Base-by-base conservation (phyloP, 768 basidiomycete genomes). In the Amyloporia xantha region DNA sequence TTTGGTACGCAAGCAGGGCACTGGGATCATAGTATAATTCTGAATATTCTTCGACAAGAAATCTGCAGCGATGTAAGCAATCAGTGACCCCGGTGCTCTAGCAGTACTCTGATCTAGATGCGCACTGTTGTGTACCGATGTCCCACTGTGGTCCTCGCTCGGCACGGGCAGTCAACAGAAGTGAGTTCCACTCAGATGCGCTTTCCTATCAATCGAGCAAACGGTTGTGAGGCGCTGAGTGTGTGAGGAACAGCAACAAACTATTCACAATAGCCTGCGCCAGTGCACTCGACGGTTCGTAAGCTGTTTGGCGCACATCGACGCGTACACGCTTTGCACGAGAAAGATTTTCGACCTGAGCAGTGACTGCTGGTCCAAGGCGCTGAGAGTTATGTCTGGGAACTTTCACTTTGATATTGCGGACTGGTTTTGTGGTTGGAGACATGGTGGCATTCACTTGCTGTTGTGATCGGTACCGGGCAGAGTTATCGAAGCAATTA, bases 141-240 rank as follows among this genome's bases (percentile, higher is more conserved):
- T 91, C 89, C 88, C 88, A 91, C 58, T 90, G 88, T 3, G 89
- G 89, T 0, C 89, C 89, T 51, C 89, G 73, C 50, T 85, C 81
- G 6, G 88, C 89, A 30, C 89, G 77, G 2, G 89, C 89, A 23
- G 82, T 84, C 51, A 80, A 76, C 40, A 91, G 71, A 46, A 89
- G 57, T 0, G 88, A 90, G 56, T 91, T 91, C 89, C 89, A 91
- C 55, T 89, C 85, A 9, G 86, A 88, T 9, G 89, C 86, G 59
- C 79, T 81, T 63, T 91, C 88, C 76, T 77, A 35, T 47, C 7
- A 39, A 20, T 23, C 3, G n/a, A n/a, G n/a, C n/a, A n/a, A n/a
- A n/a, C n/a, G n/a, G 3, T 40, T 28, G 10, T 10, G 28, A 17
- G 10, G 15, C 19, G 6, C 9, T 1, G 19, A 2, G 4, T n/a